phyloP scores from a whole-genome alignment of 2,329 filamentous ascomycete species.

The Davidsoniella virescens region DNA sequence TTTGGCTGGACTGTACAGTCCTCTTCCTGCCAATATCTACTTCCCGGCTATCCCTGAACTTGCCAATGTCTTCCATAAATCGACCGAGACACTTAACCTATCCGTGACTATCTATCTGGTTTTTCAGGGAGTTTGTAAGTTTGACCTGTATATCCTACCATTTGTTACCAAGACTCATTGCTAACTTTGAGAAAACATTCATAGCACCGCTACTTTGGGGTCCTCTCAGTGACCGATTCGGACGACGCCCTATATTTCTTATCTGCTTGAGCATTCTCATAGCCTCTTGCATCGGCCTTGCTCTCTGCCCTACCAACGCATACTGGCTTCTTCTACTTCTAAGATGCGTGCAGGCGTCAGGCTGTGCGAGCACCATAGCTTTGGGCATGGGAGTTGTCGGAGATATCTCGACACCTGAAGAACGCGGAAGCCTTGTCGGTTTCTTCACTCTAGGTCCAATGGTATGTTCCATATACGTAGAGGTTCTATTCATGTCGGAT shows the following conservation, averaged over 20 bases:
- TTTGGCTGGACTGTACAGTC: slow-evolving; percentile 17
- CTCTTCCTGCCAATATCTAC: slow-evolving; percentile 22
- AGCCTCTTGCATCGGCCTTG: slow-evolving; percentile 20
- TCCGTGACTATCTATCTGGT: slow-evolving; percentile 21
- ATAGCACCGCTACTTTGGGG: slow-evolving; percentile 22
- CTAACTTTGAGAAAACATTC: not conserved
- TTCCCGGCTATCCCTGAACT: slow-evolving; percentile 20
- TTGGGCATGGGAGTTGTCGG: slow-evolving; percentile 21
- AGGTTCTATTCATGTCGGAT: not conserved
- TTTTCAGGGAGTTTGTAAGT: slow-evolving; percentile 18
- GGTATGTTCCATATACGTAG: slow-evolving; percentile 5
- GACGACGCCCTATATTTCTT: slow-evolving; percentile 19
- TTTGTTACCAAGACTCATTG: not conserved
- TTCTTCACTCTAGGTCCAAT: slow-evolving; percentile 22
- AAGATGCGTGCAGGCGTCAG: slow-evolving; percentile 19
- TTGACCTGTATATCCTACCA: not conserved
- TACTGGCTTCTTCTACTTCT: slow-evolving; percentile 21
- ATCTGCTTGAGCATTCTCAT: slow-evolving; percentile 19
- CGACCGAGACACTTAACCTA: slow-evolving; percentile 19
- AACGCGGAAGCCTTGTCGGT: slow-evolving; percentile 21
- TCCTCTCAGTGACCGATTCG: slow-evolving; percentile 21
- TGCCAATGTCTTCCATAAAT: slow-evolving; percentile 17
- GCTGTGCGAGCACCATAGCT: slow-evolving; percentile 22
- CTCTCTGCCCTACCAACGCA: slow-evolving; percentile 18
- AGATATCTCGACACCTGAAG: slow-evolving; percentile 20